phyloP scores from a whole-genome alignment of 2,329 filamentous ascomycete genomes.

The Penicillium sp. region DNA sequence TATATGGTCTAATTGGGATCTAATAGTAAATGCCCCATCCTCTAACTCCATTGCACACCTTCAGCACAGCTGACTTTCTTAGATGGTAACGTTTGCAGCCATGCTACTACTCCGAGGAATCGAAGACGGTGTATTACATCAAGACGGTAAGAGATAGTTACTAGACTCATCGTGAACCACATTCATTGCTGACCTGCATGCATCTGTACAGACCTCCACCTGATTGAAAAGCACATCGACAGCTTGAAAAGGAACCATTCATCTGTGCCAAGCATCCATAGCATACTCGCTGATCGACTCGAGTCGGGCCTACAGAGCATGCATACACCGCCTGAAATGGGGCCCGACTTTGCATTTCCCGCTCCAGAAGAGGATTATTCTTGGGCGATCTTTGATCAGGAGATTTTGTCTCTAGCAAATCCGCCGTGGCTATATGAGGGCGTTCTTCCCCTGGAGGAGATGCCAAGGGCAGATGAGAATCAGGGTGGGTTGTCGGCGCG shows the following conservation, averaged over 20 bases:
- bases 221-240: constrained; percentile 22
- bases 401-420: constrained; percentile 25
- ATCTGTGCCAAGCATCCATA: constrained; percentile 21
- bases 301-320: constrained; percentile 24
- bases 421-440: constrained; percentile 25
- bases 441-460: too few species aligned
- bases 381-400: constrained; percentile 27
- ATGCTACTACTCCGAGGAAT: constrained; percentile 22
- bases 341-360: constrained; percentile 15
- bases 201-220: constrained; percentile 20
- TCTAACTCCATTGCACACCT: too few species aligned
- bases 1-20: constrained; percentile 28
- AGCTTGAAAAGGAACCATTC: constrained; percentile 19
- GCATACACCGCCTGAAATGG: constrained; percentile 23
- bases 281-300: constrained; percentile 20
- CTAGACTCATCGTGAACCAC: not conserved
- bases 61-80: too few species aligned
- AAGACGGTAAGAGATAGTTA: constrained; percentile 17
- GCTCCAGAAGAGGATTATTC: constrained; percentile 18
- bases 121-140: constrained; percentile 24
- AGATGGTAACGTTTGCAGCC: constrained; percentile 28
- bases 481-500: too few species aligned
- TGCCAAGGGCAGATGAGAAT: too few species aligned
- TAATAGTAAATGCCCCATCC: constrained; percentile 19
- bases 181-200: too few species aligned